Base-by-base conservation (phyloP, 2,329 filamentous ascomycete genomes). In the Aspergillus ibericus region DNA sequence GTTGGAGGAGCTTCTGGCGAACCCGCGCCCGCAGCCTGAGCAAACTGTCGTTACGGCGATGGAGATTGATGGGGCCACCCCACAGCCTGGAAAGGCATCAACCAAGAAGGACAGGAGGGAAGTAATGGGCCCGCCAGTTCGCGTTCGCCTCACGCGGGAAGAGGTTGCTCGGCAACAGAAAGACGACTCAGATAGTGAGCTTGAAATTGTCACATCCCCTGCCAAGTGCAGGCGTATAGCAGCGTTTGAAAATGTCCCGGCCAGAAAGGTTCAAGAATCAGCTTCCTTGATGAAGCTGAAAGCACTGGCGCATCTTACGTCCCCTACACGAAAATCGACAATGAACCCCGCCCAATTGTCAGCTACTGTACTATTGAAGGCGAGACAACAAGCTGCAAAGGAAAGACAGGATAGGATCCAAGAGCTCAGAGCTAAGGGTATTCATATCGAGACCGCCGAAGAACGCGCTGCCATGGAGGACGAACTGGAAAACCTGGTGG, bases 401-500 rank as follows among this genome's bases (percentile, higher is more conserved):
- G 92, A 95, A 72, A 87, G 91, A 54, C 85, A 91, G 59, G 88
- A 91, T 65, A 88, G 88, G 56, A 83, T 98, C 18, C 86, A 91
- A 56, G 83, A 88, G 65, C 82, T 99, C 40, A 87, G 85, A 68
- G 88, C 89, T 10, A 92, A 90, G 74, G 95, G 95, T 7, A 83
- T 97, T 25, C 80, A 89, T 22, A 81, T 98, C 16, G 89, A 93
- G 72, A 96, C 91, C 0, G 86, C 88, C 2, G 93, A 97, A 74
- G 93, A 99, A 73, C 86, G 91, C 18, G 90, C 93, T 70, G 85
- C 86, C 34, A 89, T 96, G 71, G 86, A 92, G 73, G 87, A 90
- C 58, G 87, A 93, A 59, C 86, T 96, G 12, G 95, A 98, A 66
- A 89, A 97, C 68, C 84, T 98, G 60, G 85, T 98, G 25, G 89